These are phyloP conservation scores for Lepidium aucheri DNA, from an alignment of 345 rosid species.

Conservation along the genomic window DNA sequence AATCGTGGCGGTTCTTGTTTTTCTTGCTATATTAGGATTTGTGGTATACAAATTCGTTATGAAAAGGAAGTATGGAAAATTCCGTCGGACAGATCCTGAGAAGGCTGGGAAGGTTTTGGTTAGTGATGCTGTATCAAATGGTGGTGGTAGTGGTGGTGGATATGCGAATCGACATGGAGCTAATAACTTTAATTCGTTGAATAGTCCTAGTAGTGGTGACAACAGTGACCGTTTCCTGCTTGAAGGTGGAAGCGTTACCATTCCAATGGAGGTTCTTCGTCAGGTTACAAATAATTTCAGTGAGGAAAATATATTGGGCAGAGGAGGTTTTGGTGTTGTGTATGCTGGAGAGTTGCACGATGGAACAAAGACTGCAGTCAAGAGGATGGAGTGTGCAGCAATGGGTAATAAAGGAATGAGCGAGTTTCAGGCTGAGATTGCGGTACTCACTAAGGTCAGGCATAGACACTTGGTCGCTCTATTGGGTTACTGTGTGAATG, in stretches of 20 bases:
- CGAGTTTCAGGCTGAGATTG: slow-evolving; percentile 87
- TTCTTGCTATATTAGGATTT: slow-evolving; percentile 36
- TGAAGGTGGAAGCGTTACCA: slow-evolving; percentile 53
- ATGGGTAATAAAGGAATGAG: slow-evolving; percentile 64
- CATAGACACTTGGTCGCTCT: slow-evolving; percentile 87
- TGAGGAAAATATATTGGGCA: slow-evolving; percentile 60
- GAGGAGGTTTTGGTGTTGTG: slow-evolving; percentile 88
- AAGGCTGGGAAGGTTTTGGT: slow-evolving; percentile 31
- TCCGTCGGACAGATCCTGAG: slow-evolving; percentile 38
- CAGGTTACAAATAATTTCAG: slow-evolving; percentile 70
- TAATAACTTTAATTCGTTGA: slow-evolving; percentile 34
- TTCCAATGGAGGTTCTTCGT: slow-evolving; percentile 60
- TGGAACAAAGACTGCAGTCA: slow-evolving; percentile 78
- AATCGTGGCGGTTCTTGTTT: slow-evolving; percentile 36
- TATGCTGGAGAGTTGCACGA: slow-evolving; percentile 79
- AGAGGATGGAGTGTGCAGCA: slow-evolving; percentile 65
- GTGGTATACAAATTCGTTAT: slow-evolving; percentile 39
- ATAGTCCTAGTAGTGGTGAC: slow-evolving; percentile 55
- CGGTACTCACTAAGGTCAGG: slow-evolving; percentile 76
- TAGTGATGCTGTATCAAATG: slow-evolving; percentile 30
- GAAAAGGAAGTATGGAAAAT: slow-evolving; percentile 33
- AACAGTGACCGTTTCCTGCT: slow-evolving; percentile 40
- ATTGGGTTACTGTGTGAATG: slow-evolving; percentile 71
- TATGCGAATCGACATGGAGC: slow-evolving; percentile 30
- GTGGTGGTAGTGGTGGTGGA: slow-evolving; percentile 17